Evolutionary conservation across 148 eudicot species (phyloP).

Genomic region (Vaccinium macrocarpon): DNA sequence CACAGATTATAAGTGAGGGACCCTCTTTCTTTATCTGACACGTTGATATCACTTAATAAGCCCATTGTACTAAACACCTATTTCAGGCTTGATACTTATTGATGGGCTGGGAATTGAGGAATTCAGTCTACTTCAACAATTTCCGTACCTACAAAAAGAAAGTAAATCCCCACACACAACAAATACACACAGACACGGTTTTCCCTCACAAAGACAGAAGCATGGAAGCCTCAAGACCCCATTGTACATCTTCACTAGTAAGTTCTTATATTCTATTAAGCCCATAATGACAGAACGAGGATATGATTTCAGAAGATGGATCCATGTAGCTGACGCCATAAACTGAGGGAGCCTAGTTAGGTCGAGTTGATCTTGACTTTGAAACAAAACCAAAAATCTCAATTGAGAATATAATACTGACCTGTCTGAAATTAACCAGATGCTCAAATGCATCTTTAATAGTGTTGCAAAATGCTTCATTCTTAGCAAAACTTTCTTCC

Average conservation of each 20-base stretch:
- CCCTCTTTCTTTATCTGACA: not conserved
- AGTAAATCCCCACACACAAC: not conserved
- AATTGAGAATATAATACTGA: conserved; percentile 22
- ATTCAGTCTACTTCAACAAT: not conserved
- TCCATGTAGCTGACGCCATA: not conserved
- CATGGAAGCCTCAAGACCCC: not conserved
- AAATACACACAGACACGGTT: not conserved
- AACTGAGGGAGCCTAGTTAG: not conserved
- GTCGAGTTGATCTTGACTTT: not conserved
- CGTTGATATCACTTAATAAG: not conserved
- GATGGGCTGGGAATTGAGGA: not conserved
- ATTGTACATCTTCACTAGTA: not conserved
- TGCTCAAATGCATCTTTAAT: conserved; percentile 95
- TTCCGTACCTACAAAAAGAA: not conserved
- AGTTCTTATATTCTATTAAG: not conserved
- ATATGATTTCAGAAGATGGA: not conserved
- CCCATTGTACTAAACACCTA: not conserved
- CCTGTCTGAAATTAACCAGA: conserved; percentile 95
- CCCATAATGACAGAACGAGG: not conserved
- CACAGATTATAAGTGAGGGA: not conserved
- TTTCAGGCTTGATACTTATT: not conserved
- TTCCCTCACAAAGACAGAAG: not conserved
- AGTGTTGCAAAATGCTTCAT: conserved; percentile 83
- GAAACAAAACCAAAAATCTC: not conserved
- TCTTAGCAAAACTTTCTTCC: conserved; percentile 90